A percentile compares a stretch with the other conserved stretches of the same genome.
Conservation (phyloP, 2,329 filamentous ascomycete species). For the Pyrenophora graminea region DNA sequence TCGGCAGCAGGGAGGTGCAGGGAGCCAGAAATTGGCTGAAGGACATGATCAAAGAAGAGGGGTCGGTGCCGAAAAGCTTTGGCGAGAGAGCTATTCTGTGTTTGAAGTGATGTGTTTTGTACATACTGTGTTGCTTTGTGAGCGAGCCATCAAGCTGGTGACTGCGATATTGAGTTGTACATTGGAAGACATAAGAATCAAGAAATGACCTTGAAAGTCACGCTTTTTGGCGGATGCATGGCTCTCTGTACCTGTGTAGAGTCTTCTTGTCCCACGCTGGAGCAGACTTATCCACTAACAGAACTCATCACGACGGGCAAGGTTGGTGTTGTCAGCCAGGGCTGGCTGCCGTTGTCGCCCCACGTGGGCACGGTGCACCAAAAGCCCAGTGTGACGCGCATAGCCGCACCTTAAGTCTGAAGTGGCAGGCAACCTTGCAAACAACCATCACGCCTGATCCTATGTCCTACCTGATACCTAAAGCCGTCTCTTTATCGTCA, state of each 20-base stretch:
- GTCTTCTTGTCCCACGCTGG: no score
- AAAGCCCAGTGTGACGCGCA: slow-evolving; percentile 25
- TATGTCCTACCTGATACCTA: slow-evolving; percentile 25
- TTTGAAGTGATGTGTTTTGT: slow-evolving; percentile 29
- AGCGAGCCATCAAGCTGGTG: no score
- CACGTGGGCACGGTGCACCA: slow-evolving; percentile 14
- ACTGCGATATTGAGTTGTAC: no score
- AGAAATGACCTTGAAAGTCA: no score
- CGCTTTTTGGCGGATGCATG: no score
- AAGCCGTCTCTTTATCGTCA: slow-evolving; percentile 22
- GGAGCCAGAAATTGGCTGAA: slow-evolving; percentile 80
- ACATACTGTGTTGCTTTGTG: no score
- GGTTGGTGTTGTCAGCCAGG: no score
- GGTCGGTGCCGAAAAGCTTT: slow-evolving; percentile 71
- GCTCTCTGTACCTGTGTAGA: no score
- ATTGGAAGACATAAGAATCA: no score
- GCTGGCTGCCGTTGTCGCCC: slow-evolving; percentile 1
- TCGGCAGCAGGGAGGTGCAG: slow-evolving; percentile 81
- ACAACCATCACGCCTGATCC: slow-evolving; percentile 5
- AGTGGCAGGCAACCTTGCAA: slow-evolving; percentile 6
- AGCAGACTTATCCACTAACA: no score
- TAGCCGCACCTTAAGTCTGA: slow-evolving; percentile 13
- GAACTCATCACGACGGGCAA: no score
- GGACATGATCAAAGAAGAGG: slow-evolving; percentile 73
- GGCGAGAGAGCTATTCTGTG: slow-evolving; percentile 83